Evolutionary conservation across 257 asterid genomes (phyloP).

Genomic region (Penstemon barbatus): DNA sequence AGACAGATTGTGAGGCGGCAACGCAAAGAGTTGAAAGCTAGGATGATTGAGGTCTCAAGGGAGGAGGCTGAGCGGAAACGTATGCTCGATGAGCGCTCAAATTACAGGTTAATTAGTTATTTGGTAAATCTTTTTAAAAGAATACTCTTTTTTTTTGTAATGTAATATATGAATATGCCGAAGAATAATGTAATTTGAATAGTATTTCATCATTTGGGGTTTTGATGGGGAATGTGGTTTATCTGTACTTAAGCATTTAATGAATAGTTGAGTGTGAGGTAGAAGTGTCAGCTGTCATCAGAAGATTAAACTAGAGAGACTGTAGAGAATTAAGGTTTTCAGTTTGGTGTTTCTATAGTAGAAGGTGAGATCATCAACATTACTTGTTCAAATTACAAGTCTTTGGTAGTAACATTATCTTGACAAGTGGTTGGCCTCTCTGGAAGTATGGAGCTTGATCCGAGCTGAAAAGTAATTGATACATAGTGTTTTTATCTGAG

Average conservation of each 20-base stretch:
- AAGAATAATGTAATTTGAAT: constrained; percentile 1
- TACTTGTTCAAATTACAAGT: not conserved
- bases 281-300: constrained; percentile 4
- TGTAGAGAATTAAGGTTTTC: too few species aligned
- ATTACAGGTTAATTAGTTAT: constrained; percentile 61
- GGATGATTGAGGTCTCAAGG: constrained; percentile 91
- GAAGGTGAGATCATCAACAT: not conserved
- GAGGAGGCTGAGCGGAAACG: constrained; percentile 97
- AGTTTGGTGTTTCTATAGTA: not conserved
- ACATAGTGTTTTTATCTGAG: not conserved
- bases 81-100: constrained; percentile 86
- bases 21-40: constrained; percentile 87
- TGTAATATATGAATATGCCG: not conserved
- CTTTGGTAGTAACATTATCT: not conserved
- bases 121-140: not conserved
- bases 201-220: not conserved
- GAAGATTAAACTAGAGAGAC: not conserved
- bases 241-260: constrained; percentile 10
- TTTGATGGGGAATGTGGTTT: constrained; percentile 12
- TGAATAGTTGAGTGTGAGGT: constrained; percentile 17
- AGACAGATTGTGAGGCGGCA: constrained; percentile 93
- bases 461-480: not conserved
- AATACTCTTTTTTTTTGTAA: not conserved
- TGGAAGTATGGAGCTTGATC: not conserved
- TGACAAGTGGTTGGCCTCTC: not conserved